Conservation (phyloP, 129 eudicot genomes). For the Centaurea solstitialis region DNA sequence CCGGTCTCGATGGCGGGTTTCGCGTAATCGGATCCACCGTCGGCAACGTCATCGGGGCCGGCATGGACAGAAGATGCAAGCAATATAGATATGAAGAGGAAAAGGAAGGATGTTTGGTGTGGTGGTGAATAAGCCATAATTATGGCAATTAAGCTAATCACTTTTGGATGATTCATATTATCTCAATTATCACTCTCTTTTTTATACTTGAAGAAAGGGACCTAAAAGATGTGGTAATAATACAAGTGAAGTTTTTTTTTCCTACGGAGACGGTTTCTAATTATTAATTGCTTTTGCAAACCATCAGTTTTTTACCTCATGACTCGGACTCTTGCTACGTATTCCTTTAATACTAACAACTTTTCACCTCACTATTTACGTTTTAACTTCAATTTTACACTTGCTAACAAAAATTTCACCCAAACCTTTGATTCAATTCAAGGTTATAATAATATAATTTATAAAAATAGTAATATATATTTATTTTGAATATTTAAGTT, state of each 20-base stretch:
- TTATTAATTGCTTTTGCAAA: not conserved
- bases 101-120: not conserved
- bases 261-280: conserved; percentile 8
- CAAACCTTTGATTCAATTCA: not conserved
- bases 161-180: not conserved
- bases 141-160: not conserved
- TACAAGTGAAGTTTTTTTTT: not conserved
- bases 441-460: not conserved
- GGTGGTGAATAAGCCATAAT: not conserved
- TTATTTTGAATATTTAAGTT: too few relatives aligned
- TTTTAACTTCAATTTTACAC: not conserved
- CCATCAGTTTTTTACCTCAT: not conserved
- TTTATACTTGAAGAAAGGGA: conserved; percentile 7
- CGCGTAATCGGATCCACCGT: conserved; percentile 30
- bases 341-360: not conserved
- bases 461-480: too few relatives aligned
- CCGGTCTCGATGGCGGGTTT: conserved; percentile 24
- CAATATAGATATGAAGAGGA: conserved; percentile 16
- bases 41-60: not conserved
- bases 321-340: not conserved
- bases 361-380: not conserved
- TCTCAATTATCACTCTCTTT: not conserved
- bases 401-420: not conserved
- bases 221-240: conserved; percentile 3
- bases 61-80: conserved; percentile 11